Percentiles rank a stretch among this genome's conserved stretches.
Evolutionary conservation across 2,329 filamentous ascomycete species (phyloP).

Genomic region (Sphaerulina vaccinii): DNA sequence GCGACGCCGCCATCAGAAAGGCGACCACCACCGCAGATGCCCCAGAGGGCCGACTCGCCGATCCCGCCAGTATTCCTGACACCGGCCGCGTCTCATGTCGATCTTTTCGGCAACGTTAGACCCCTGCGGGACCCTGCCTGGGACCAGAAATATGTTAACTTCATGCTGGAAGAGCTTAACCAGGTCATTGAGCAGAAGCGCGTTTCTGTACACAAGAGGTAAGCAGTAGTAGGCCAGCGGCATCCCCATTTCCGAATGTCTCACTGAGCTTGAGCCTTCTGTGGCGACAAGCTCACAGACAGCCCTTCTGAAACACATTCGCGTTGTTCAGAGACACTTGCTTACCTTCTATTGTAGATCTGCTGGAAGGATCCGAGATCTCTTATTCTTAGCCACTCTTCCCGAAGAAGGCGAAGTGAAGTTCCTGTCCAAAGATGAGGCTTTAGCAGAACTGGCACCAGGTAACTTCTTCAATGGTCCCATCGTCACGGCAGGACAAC

Average conservation of each 20-base stretch:
- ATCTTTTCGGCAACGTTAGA: not conserved
- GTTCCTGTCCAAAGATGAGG: constrained; percentile 28
- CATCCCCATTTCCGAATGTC: no score
- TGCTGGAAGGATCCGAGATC: constrained; percentile 26
- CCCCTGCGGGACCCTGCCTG: constrained; percentile 10
- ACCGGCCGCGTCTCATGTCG: constrained; percentile 1
- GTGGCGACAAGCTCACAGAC: no score
- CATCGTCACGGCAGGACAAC: constrained; percentile 32
- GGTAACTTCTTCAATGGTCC: constrained; percentile 28
- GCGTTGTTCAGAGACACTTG: no score
- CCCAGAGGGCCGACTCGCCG: no score
- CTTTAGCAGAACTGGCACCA: constrained; percentile 24
- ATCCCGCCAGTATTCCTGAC: constrained; percentile 2
- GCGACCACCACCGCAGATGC: not conserved
- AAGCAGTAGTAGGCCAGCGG: no score
- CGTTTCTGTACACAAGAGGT: constrained; percentile 13
- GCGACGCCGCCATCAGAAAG: constrained; percentile 2
- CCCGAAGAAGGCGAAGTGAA: constrained; percentile 27
- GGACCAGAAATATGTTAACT: constrained; percentile 10
- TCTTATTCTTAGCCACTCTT: constrained; percentile 29
- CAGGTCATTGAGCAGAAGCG: not conserved
- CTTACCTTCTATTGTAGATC: no score
- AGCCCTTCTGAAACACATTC: no score
- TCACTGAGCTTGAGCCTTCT: no score
- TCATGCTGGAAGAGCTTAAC: constrained; percentile 6